Percentiles rank a stretch among this genome's conserved stretches.
These are phyloP conservation scores for Tylopilus balloui DNA, from an alignment of 768 basidiomycete species.

Conservation along the genomic window DNA sequence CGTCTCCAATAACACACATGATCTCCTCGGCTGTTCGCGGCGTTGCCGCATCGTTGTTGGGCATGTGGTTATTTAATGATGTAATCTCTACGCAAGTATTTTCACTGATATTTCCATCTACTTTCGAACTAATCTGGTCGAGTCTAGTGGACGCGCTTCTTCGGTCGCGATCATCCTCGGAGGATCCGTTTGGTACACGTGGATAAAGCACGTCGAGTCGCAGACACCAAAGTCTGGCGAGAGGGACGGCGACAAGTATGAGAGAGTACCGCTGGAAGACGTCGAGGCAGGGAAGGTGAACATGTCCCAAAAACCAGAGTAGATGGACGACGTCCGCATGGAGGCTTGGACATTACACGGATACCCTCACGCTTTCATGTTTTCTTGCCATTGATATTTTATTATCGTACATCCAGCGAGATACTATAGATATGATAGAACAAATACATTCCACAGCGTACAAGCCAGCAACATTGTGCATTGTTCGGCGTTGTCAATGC, in stretches of 20 bases:
- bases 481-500: neutral
- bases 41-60: constrained; percentile 84
- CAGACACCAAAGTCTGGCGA: constrained; percentile 35
- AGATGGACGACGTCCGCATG: constrained; percentile 1
- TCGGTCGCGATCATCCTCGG: constrained; percentile 78
- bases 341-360: constrained; percentile 4
- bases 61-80: constrained; percentile 77
- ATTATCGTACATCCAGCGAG: constrained; percentile 6
- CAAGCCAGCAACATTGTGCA: constrained; percentile 1
- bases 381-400: constrained; percentile 1
- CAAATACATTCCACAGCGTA: neutral
- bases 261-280: constrained; percentile 61
- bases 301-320: constrained; percentile 28
- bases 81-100: constrained; percentile 69
- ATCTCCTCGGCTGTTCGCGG: constrained; percentile 93
- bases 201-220: constrained; percentile 77
- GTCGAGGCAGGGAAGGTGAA: constrained; percentile 46
- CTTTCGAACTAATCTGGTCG: constrained; percentile 2
- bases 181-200: constrained; percentile 84
- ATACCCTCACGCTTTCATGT: constrained; percentile 13
- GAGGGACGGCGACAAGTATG: constrained; percentile 39
- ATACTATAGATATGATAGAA: constrained; percentile 12
- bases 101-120: neutral
- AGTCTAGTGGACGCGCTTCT: constrained; percentile 65
- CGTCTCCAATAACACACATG: constrained; percentile 98